Evolutionary conservation across 169 alveolate species (phyloP), one percentile per base, ranked within the genome.

Genomic region (Toxoplasma gondii): DNA sequence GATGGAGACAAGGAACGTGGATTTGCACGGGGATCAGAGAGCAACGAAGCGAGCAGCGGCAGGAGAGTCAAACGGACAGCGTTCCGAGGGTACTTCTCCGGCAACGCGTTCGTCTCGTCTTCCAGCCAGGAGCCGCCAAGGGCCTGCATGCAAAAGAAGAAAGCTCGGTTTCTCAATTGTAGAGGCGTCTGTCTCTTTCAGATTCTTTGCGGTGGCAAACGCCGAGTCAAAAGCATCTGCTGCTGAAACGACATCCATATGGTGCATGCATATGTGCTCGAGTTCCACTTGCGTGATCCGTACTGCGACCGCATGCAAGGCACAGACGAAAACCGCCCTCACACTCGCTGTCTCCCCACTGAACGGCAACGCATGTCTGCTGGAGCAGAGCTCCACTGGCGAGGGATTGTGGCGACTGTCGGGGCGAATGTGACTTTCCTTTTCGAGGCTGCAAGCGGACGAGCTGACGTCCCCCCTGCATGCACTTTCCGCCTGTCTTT

Each of bases 81-180:
- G 86, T 91, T 91, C 70, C 94, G 54, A 64, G 69, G 94, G 22
- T 91, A 91, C 31, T 91, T 91, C 86, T 7, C 1, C 1, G 91
- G 83, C 49, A 27, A 31, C 29, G 36, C 36, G 91, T 91, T 91
- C 43, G 94, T 69, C 49, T 86, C 67, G 74, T 91, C 94, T 27
- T 91, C 94, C 36, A 82, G 24, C 94, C 94, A 91, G 19, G 70
- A n/a, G 53, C 83, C 69, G 34, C 91, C 91, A 22, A 81, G 70
- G 45, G 91, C 91, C 94, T 91, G 86, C 45, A 41, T 64, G 39
- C 49, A 84, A 53, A 70, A 54, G 88, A 43, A 78, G 44, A 80
- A 88, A 36, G 39, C n/a, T 29, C 38, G 17, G 82, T 34, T 69
- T 29, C n/a, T 0, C 82, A 34, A 34, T 17, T 69, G 38, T 69